phyloP scores from a whole-genome alignment of 306 rosid genomes.

The Acacia melanoxylon region DNA sequence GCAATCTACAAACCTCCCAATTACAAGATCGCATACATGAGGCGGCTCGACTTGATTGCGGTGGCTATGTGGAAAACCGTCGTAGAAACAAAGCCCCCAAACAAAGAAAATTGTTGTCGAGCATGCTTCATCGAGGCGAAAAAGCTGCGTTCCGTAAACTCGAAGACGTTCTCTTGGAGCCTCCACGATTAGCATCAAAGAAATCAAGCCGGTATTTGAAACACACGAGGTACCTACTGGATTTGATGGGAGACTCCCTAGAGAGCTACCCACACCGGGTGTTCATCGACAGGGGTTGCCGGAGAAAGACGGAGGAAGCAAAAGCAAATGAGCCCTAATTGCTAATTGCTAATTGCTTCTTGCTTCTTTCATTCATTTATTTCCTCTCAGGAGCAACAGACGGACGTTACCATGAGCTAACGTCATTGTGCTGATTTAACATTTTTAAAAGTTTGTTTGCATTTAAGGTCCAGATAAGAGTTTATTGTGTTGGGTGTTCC shows the following conservation, averaged over 20 bases:
- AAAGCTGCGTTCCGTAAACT: constrained; percentile 67
- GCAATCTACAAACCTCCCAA: constrained; percentile 31
- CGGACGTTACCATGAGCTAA: too few species aligned
- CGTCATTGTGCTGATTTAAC: too few species aligned
- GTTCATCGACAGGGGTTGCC: constrained; percentile 66
- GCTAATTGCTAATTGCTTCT: too few species aligned
- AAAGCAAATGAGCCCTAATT: too few species aligned
- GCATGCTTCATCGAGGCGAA: constrained; percentile 43
- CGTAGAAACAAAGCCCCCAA: neutral
- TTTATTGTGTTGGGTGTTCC: too few species aligned
- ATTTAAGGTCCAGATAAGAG: too few species aligned
- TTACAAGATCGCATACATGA: constrained; percentile 47
- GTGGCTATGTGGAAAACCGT: constrained; percentile 55
- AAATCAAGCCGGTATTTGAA: constrained; percentile 57
- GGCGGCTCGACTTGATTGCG: constrained; percentile 34
- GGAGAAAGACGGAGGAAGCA: constrained; percentile 54
- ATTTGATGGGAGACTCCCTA: constrained; percentile 72
- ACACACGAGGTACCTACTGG: constrained; percentile 57
- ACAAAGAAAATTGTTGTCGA: constrained; percentile 50
- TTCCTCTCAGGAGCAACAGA: too few species aligned
- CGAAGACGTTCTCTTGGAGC: constrained; percentile 76
- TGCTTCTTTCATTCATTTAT: too few species aligned
- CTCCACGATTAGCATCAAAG: constrained; percentile 68
- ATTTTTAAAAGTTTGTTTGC: too few species aligned
- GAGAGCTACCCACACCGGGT: constrained; percentile 66